Conservation (phyloP, 257 asterid genomes). For the Salvia hispanica region DNA sequence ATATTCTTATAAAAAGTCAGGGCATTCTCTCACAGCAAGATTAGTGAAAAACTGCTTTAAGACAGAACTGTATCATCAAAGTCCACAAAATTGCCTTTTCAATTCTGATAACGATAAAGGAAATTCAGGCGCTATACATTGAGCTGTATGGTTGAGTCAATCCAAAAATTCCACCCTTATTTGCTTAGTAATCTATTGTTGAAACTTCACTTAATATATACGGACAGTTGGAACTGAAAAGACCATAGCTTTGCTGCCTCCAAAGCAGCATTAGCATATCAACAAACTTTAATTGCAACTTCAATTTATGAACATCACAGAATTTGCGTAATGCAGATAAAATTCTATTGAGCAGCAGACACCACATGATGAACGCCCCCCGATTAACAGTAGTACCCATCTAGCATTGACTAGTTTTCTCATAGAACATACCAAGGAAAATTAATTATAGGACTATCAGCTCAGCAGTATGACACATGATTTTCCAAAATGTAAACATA, state of each 20-base stretch:
- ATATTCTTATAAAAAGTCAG: not conserved
- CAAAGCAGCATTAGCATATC: not conserved
- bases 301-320: not conserved
- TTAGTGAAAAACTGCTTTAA: conserved; percentile 1
- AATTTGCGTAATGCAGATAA: not conserved
- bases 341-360: not conserved
- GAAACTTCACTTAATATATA: not conserved
- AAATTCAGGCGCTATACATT: not conserved
- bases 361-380: conserved; percentile 5
- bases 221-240: not conserved
- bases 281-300: not conserved
- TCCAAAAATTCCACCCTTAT: not conserved
- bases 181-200: not conserved
- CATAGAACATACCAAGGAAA: not conserved
- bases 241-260: not conserved
- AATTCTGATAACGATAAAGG: not conserved
- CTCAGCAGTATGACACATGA: not conserved
- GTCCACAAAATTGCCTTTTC: too few relatives aligned
- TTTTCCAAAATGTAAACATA: not conserved
- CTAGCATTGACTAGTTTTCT: too few relatives aligned
- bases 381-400: not conserved
- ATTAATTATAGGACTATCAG: conserved; percentile 5
- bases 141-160: not conserved
- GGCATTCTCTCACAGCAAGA: conserved; percentile 11
- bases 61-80: not conserved